phyloP scores from a whole-genome alignment of 257 asterid species.

The Fraxinus anomala region DNA sequence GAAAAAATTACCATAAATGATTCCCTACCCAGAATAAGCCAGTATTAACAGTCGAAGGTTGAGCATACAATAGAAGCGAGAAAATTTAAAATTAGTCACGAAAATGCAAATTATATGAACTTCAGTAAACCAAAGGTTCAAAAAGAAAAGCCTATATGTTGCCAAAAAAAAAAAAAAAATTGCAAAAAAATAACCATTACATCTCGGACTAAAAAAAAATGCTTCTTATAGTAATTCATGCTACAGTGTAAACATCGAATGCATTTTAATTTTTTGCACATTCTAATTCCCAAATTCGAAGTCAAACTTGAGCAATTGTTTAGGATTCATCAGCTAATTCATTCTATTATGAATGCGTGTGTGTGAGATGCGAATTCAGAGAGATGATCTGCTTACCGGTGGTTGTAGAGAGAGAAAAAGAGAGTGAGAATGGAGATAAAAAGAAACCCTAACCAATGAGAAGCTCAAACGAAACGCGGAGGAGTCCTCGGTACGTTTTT shows the following conservation, averaged over 20 bases:
- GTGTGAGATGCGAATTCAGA: background rate
- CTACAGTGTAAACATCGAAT: background rate
- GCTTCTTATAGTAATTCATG: background rate
- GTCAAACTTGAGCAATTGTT: slow-evolving; percentile 10
- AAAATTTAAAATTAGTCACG: slow-evolving; percentile 8
- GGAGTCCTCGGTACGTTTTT: background rate
- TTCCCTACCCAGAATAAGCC: background rate
- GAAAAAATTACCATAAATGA: background rate
- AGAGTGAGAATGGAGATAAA: background rate
- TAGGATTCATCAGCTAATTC: slow-evolving; percentile 7
- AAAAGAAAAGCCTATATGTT: background rate
- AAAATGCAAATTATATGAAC: slow-evolving; percentile 6
- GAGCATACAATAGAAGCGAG: background rate
- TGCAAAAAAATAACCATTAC: background rate
- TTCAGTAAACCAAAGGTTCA: background rate
- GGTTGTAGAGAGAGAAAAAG: background rate
- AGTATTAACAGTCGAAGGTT: background rate
- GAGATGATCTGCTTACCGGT: background rate
- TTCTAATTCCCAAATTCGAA: slow-evolving; percentile 20
- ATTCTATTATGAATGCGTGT: background rate
- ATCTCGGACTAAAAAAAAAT: background rate
- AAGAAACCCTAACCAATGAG: background rate
- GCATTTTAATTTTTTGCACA: background rate
- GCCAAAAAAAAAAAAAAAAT: slow-evolving; percentile 1
- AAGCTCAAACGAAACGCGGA: background rate